Percentiles rank a stretch among this genome's conserved stretches.
Conservation (phyloP, 345 rosid species). For the Acer yangbiense region DNA sequence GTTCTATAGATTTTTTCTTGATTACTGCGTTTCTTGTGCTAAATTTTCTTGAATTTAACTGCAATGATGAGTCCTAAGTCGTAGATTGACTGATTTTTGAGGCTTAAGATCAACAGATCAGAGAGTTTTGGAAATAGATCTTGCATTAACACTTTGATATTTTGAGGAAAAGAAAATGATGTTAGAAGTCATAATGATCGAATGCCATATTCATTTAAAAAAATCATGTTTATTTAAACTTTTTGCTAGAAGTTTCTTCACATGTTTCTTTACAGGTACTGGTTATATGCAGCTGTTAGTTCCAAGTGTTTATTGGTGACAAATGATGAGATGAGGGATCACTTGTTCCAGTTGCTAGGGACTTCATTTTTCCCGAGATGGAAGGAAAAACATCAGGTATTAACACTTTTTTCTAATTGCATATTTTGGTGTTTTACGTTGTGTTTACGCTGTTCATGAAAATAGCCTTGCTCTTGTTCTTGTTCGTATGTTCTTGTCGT, state of each 20-base stretch:
- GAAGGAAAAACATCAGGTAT: conserved; percentile 99
- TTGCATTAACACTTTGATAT: neutral
- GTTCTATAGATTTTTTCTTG: too few species aligned
- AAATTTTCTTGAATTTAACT: too few species aligned
- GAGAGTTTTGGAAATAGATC: neutral
- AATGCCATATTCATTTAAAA: neutral
- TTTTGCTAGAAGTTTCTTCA: neutral
- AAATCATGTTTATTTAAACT: neutral
- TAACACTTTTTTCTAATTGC: neutral
- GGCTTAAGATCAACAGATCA: neutral
- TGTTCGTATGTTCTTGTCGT: conserved; percentile 17
- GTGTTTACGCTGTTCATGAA: neutral
- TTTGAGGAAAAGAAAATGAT: neutral
- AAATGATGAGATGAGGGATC: conserved; percentile 99
- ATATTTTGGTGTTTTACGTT: neutral
- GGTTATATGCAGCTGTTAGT: conserved; percentile 96
- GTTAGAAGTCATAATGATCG: neutral
- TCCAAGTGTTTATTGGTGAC: conserved; percentile 79
- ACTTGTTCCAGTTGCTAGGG: conserved; percentile 87
- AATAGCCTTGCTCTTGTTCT: neutral
- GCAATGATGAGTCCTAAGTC: too few species aligned
- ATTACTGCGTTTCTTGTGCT: neutral
- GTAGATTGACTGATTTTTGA: neutral
- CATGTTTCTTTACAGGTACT: conserved; percentile 61
- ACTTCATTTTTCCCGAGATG: conserved; percentile 93